Conservation (phyloP, 305 asterid genomes). For the Stenogyne calaminthoides region DNA sequence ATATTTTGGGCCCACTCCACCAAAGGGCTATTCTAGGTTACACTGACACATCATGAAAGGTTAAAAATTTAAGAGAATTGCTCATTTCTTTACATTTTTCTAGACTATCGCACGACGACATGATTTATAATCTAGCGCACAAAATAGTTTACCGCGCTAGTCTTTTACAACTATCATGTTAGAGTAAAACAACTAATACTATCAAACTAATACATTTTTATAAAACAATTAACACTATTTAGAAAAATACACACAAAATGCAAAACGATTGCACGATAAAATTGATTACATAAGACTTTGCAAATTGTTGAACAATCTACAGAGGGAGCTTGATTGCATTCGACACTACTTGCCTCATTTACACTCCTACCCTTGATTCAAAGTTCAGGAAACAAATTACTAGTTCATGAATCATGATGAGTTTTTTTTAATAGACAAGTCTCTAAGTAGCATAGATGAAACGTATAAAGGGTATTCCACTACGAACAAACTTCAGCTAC, state of each 20-base stretch:
- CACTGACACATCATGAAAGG: too few species aligned
- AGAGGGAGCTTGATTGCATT: neutral
- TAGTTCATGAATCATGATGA: neutral
- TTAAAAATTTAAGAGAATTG: too few species aligned
- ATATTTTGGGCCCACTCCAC: neutral
- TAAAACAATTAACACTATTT: too few species aligned
- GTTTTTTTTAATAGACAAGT: neutral
- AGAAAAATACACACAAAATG: too few species aligned
- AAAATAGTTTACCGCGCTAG: too few species aligned
- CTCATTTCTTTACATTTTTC: neutral
- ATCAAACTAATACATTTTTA: neutral
- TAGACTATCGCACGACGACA: neutral
- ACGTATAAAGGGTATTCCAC: neutral
- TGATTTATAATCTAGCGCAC: too few species aligned
- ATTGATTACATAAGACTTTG: too few species aligned
- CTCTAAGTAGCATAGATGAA: neutral
- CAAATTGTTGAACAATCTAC: neutral
- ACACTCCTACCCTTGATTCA: neutral
- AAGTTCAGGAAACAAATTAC: neutral
- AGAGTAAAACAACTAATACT: too few species aligned
- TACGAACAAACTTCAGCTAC: neutral
- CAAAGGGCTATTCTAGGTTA: neutral
- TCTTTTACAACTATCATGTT: too few species aligned
- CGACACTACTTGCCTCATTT: neutral
- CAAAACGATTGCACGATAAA: too few species aligned